Conservation (phyloP, 148 eudicot genomes). For the Rhododendron henanense region DNA sequence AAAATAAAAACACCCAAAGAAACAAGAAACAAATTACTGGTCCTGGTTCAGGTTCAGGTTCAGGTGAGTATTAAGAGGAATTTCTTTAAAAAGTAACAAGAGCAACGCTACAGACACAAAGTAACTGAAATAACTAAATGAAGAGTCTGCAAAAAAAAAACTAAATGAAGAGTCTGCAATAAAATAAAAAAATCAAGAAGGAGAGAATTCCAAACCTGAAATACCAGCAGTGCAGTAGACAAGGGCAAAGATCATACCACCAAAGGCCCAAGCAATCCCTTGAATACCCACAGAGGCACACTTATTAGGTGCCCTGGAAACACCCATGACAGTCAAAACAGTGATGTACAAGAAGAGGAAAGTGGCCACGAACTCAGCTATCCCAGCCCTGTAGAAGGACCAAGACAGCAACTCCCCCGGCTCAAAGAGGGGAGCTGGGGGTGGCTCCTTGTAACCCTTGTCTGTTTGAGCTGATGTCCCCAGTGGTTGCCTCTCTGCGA, state of each 20-base stretch:
- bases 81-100: too few species aligned
- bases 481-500: constrained; percentile 62
- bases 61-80: neutral
- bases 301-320: constrained; percentile 39
- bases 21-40: neutral
- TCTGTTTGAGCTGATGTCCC: constrained; percentile 76
- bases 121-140: too few species aligned
- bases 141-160: neutral
- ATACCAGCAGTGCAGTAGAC: constrained; percentile 95
- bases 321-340: constrained; percentile 78
- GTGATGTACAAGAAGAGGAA: constrained; percentile 76
- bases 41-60: neutral
- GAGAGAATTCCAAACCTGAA: constrained; percentile 43
- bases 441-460: constrained; percentile 78
- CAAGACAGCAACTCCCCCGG: constrained; percentile 74
- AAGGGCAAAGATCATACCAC: constrained; percentile 93
- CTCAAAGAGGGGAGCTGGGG: constrained; percentile 79
- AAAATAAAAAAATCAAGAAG: neutral
- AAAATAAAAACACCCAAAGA: neutral
- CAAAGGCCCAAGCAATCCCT: constrained; percentile 97
- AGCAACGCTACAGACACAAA: too few species aligned
- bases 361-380: constrained; percentile 85
- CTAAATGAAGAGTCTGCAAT: neutral
- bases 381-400: constrained; percentile 89
- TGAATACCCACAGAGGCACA: constrained; percentile 82